Evolutionary conservation across 2,329 filamentous ascomycete species (phyloP), one percentile per base, ranked within the genome.

Genomic region (Orbilia quercus): DNA sequence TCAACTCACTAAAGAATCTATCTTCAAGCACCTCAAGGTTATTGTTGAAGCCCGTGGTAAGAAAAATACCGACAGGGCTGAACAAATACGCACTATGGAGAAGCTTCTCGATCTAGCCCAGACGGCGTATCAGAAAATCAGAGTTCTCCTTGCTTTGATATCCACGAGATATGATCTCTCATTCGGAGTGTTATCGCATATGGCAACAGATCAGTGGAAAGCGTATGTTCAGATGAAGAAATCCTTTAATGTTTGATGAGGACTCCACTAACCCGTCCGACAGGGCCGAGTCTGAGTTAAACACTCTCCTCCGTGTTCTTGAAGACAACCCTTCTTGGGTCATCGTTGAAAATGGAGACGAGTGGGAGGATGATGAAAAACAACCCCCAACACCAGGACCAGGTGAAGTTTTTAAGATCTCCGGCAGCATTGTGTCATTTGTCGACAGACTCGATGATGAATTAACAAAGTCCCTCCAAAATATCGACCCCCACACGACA

Each of bases 351-450:
- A 89, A 87, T 77, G 95, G 92, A 20, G 95, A 99, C 80, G 95
- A 99, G 82, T 98, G 95, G 95, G 95, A 99, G 77, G 95, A 99
- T 79, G 96, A 99, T 77, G 96, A 99, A 78, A 98, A 97, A 85
- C 86, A 89, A 42, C 95, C 95, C 12, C 85, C 85, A 31, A 84
- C 94, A 77, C 87, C 86, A 66, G 82, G 85, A 20, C 91, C 88
- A 75, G 89, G 96, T 81, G 90, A 87, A 80, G 87, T 94, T 80
- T 91, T 96, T 85, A 93, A 90, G 84, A 87, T 99, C 67, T 91
- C 95, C 18, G 96, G 95, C 80, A 97, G 92, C 84, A 85, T 98
- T 74, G 91, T 97, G 48, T 98, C 95, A 0, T 96, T 94, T 80
- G 88, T 96, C 31, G 95, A 99, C 85, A 88, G 95, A 79, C 87